phyloP scores from a whole-genome alignment of 139 green algal genomes.

The Chlamydomonas applanata region DNA sequence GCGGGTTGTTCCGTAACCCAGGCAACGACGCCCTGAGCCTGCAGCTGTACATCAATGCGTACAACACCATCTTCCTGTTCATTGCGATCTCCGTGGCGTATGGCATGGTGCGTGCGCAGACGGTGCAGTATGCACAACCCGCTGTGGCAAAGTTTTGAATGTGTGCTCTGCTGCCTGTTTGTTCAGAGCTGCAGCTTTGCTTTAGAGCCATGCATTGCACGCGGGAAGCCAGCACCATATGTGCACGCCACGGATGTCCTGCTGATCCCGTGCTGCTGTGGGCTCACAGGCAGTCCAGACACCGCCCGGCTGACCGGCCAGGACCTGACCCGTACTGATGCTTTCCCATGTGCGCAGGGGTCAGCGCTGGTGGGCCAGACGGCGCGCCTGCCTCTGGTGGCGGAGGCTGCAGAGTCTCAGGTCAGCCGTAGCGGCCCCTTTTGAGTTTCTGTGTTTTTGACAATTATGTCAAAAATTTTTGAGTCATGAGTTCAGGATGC shows the following conservation, averaged over 20 bases:
- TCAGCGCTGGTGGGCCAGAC: constrained; percentile 65
- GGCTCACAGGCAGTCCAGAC: too few relatives aligned
- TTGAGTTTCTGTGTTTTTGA: too few relatives aligned
- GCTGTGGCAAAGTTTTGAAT: background rate
- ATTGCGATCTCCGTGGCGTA: constrained; percentile 69
- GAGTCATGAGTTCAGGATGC: too few relatives aligned
- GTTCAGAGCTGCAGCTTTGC: too few relatives aligned
- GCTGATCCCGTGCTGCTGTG: too few relatives aligned
- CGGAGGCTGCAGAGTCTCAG: constrained; percentile 76
- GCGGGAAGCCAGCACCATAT: too few relatives aligned
- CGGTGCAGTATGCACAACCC: too few relatives aligned
- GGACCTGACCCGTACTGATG: too few relatives aligned
- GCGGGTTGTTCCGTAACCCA: constrained; percentile 33
- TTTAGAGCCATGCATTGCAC: too few relatives aligned
- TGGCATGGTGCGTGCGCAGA: constrained; percentile 58
- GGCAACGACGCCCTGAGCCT: constrained; percentile 48
- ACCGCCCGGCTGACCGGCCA: too few relatives aligned
- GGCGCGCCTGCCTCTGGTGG: constrained; percentile 73
- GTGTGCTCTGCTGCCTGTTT: background rate
- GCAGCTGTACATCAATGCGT: constrained; percentile 63
- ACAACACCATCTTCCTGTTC: constrained; percentile 87
- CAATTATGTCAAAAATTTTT: too few relatives aligned
- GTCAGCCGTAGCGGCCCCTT: constrained; percentile 34
- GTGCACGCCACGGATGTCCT: too few relatives aligned
- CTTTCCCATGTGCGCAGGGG: constrained; percentile 38